phyloP scores from a whole-genome alignment of 2,329 filamentous ascomycete genomes.

The Zymoseptoria crescenta region DNA sequence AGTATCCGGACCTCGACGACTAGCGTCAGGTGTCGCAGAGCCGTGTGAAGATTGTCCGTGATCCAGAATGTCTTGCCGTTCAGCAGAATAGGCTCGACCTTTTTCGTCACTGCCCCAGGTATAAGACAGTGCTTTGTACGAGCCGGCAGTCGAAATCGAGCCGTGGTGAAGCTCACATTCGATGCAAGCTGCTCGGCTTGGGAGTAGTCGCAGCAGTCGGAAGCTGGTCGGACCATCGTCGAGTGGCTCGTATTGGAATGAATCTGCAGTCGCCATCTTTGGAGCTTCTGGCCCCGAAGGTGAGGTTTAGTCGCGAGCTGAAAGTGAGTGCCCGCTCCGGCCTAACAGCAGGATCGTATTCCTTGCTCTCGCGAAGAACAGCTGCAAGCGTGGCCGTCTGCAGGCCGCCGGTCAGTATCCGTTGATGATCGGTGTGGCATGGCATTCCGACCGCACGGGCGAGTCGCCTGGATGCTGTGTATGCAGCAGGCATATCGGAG shows the following conservation, averaged over 20 bases:
- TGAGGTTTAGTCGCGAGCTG: too few species aligned
- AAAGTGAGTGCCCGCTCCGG: too few species aligned
- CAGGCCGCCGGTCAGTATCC: too few species aligned
- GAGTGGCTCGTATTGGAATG: background rate
- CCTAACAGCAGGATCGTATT: too few species aligned
- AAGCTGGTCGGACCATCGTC: background rate
- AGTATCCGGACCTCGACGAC: background rate
- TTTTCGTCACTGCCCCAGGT: constrained; percentile 3
- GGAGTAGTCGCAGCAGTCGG: background rate
- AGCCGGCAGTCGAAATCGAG: background rate
- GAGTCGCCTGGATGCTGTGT: too few species aligned
- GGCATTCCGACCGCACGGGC: too few species aligned
- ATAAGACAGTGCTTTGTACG: constrained; percentile 6
- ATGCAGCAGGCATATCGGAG: too few species aligned
- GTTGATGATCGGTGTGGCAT: too few species aligned
- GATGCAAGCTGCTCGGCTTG: background rate
- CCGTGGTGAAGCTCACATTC: background rate
- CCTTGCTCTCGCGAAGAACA: too few species aligned
- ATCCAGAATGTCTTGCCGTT: background rate
- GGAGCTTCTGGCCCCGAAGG: too few species aligned
- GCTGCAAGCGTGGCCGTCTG: too few species aligned
- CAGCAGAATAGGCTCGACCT: background rate
- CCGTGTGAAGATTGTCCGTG: background rate
- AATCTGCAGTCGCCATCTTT: too few species aligned
- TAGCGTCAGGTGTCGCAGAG: background rate